Evolutionary conservation across 108 stramenopile genomes (phyloP), one percentile per base, ranked within the genome.

Genomic region (Cyclotella kingstonii): DNA sequence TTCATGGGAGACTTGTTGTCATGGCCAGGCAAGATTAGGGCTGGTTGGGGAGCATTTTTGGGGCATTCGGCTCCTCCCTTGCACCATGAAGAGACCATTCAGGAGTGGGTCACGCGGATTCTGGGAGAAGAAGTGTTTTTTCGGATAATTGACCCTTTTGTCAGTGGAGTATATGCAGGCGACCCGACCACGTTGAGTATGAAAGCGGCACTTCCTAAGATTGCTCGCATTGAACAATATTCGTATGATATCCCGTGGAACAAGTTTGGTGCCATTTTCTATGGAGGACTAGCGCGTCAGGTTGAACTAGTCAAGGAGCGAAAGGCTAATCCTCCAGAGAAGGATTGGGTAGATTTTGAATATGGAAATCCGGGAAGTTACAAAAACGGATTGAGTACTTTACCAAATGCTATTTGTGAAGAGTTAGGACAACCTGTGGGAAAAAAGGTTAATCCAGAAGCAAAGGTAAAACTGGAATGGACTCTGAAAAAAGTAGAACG

Each of bases 81-180:
- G 8, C 79, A 56, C 17, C 81, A 84, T 42, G 96, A 98, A 70
- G 98, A 98, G 70, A 89, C 90, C 7, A 91, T 98, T 33, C 81
- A 85, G 27, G 96, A 97, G 33, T 98, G 86, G 78, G 93, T 97
- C 6, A 93, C 92, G 12, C 73, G 98, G 23, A 86, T 81, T 31
- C 76, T 97, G 8, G 98, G 97, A 43, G 82, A 82, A 38, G 96
- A 98, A 70, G 87, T 86, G 19, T 97, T 96, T 73, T 60, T 81
- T 43, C 65, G 93, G 25, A 70, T 87, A 41, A 96, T 98, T 57
- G 98, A 98, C 53, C 98, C 98, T 26, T 96, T 98, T 62, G 95
- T 98, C 17, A 84, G 82, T 17, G 98, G 98, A 9, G 95, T 98
- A 3, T 98, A 98, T 67, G 96, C 95, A 39, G 98, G 98, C 8